Conservation (phyloP, 176 grass and related monocot species). For the Thalia dealbata region DNA sequence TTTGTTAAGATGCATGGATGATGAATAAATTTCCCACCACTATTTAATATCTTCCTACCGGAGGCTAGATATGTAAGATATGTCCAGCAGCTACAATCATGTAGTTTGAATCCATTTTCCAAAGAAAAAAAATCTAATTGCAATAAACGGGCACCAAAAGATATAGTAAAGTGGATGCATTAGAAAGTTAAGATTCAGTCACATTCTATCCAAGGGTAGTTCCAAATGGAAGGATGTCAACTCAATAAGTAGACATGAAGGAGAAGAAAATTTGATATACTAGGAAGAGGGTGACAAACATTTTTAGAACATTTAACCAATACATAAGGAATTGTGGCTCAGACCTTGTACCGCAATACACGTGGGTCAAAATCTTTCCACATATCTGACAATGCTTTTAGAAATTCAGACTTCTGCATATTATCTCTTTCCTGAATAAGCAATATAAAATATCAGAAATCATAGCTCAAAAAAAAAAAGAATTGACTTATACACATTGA, state of each 20-base stretch:
- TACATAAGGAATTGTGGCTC: constrained; percentile 20
- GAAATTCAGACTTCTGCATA: constrained; percentile 98
- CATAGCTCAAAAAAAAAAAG: neutral
- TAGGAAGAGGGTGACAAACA: neutral
- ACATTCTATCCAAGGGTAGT: too few species aligned
- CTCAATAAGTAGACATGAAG: neutral
- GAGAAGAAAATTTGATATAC: neutral
- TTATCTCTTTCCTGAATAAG: constrained; percentile 92
- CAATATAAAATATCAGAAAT: neutral
- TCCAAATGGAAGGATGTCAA: neutral
- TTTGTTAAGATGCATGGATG: too few species aligned
- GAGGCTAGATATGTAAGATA: too few species aligned
- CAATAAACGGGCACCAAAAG: too few species aligned
- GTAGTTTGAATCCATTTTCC: too few species aligned
- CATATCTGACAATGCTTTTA: constrained; percentile 97
- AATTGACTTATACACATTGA: constrained; percentile 10
- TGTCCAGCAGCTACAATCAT: too few species aligned
- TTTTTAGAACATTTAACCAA: constrained; percentile 10
- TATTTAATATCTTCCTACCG: too few species aligned
- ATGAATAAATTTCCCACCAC: too few species aligned
- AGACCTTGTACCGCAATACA: constrained; percentile 94
- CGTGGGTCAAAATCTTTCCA: constrained; percentile 98
- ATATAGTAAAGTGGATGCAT: too few species aligned
- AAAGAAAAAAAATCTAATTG: too few species aligned
- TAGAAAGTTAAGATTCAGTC: too few species aligned